Evolutionary conservation across 345 rosid genomes (phyloP), one percentile per base, ranked within the genome.

Genomic region (Orychophragmus violaceus): DNA sequence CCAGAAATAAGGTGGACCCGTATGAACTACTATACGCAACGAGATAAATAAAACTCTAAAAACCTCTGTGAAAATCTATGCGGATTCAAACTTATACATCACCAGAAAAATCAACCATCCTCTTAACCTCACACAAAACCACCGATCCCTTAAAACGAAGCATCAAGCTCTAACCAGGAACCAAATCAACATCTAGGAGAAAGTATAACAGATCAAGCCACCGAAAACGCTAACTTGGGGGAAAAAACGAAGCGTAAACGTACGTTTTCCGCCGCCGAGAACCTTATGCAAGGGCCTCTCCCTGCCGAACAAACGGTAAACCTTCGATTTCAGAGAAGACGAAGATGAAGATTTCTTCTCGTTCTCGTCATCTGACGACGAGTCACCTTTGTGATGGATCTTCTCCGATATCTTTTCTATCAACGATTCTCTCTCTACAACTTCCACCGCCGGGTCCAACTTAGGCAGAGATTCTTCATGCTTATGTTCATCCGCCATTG

Each of bases 241-340:
- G n/a, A n/a, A 6, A 35, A 58, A 60, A 8, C 2, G 23, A 18
- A 11, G 72, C 5, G 68, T 27, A 25, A 14, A 56, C 78, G 7
- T 74, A 74, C 74, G 74, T 68, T 74, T 74, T 36, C 78, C 78
- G 12, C 78, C 78, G 30, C 78, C 78, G 53, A 74, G 64, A 53
- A 56, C 74, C 53, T 68, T 74, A 37, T 74, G 78, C 0, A 74
- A 74, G 8, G 78, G 78, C 6, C 62, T 62, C 63, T 90, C 89
- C 32, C 97, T 82, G 1, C 97, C 97, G 57, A 90, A 88, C 76
- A 90, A 59, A 22, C 93, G 90, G 42, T 66, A 86, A 59, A 88
- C 76, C 78, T 68, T 74, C 16, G 74, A 59, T 36, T 74, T 68
- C 35, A 74, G 5, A 48, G 78, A 68, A 19, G 11, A 24, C 0